Base-by-base conservation (phyloP, 805 yeast genomes). In the Yarrowia yakushimensis region DNA sequence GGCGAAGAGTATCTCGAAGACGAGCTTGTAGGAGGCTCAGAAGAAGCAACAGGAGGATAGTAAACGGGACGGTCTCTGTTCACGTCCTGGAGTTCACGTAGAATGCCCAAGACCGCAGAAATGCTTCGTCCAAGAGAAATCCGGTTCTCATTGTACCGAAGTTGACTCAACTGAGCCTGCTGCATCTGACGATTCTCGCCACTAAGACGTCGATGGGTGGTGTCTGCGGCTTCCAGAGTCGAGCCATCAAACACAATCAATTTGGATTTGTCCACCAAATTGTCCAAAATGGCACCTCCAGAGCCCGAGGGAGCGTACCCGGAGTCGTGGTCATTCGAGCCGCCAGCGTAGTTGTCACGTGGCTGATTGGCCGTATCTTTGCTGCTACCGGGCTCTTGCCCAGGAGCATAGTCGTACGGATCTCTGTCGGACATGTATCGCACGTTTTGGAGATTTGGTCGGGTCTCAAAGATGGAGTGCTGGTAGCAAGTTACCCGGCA, bases 61-160 rank as follows among this genome's bases (percentile, higher is more conserved):
- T 69, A 73, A 1, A 73, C 68, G 1, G 75, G 74, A 68, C 71
- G 65, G 3, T 36, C 60, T 37, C 65, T 63, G 55, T 72, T 72
- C 45, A 66, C 63, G 20, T 65, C 65, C 60, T 70, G 72, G 17
- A 74, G 66, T 17, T 70, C 72, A 6, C 64, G 64, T 33, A 75
- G 67, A 63, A 73, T 63, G 17, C 45, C 63, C 41, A 65, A 57
- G 9, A 68, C 72, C n/a, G 70, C 66, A 6, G 69, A 55, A 15
- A 74, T 73, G 33, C 70, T 64, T 59, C 88, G 77, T 64, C 84
- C 86, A 62, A 92, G 76, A 0, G 86, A 80, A 0, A 83, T 76
- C 62, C 87, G 81, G 75, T 86, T 85, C 67, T 86, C 85, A 70
- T 90, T 90, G 72, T 88, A 93, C 65, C 83, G 87, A 63, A 87